These are phyloP conservation scores for Paecilomyces dactylethromorphus DNA, from an alignment of 2,329 filamentous ascomycete species.

Conservation along the genomic window DNA sequence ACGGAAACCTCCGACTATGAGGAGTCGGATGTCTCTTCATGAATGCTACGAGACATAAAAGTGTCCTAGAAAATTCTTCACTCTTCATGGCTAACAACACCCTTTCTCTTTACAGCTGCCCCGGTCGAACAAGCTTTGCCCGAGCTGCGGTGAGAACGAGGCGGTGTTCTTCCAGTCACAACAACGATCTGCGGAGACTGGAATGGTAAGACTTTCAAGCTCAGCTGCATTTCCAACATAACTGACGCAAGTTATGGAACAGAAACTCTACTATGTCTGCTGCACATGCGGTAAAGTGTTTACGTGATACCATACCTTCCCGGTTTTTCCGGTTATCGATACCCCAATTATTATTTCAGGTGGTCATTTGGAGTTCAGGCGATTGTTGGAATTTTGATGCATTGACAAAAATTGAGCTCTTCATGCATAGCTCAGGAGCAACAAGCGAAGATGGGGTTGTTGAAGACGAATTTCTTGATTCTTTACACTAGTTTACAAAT, in stretches of 20 bases:
- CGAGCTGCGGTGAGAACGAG: constrained; percentile 76
- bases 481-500: constrained; percentile 50
- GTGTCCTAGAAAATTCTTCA: constrained; percentile 6
- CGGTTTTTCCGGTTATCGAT: constrained; percentile 19
- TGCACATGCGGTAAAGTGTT: constrained; percentile 90
- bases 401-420: constrained; percentile 10
- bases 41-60: constrained; percentile 3
- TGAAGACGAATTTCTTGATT: neutral
- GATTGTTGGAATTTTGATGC: constrained; percentile 4
- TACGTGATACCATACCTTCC: constrained; percentile 21
- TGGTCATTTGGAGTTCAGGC: constrained; percentile 16
- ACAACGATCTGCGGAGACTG: constrained; percentile 91
- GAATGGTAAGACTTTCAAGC: constrained; percentile 67
- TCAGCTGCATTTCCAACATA: constrained; percentile 3
- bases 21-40: constrained; percentile 4
- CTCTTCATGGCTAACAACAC: constrained; percentile 24
- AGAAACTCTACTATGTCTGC: constrained; percentile 94
- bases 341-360: constrained; percentile 19
- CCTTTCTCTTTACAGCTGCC: constrained; percentile 61
- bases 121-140: constrained; percentile 78
- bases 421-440: neutral
- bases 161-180: constrained; percentile 99
- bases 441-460: neutral
- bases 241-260: constrained; percentile 12
- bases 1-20: neutral